These are phyloP conservation scores for Naganishia onofrii DNA, from an alignment of 768 basidiomycete species.

Conservation along the genomic window DNA sequence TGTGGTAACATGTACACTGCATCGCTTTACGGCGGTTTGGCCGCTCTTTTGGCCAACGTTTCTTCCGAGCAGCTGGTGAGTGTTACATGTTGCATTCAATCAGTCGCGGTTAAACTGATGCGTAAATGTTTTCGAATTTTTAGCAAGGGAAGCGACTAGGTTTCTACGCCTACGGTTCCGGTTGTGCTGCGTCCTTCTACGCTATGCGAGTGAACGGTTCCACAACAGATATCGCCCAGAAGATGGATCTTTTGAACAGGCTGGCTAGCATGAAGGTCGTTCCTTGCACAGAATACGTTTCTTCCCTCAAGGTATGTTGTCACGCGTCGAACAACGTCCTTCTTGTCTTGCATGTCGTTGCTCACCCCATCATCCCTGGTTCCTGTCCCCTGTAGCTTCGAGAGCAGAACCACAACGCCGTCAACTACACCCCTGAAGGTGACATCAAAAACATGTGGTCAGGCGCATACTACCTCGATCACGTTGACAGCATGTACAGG, in stretches of 20 bases:
- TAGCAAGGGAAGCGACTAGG: constrained; percentile 74
- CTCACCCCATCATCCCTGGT: not conserved
- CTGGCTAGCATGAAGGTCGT: constrained; percentile 84
- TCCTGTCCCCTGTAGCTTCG: constrained; percentile 64
- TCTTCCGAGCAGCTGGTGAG: constrained; percentile 63
- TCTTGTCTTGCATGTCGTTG: not conserved
- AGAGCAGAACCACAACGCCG: constrained; percentile 92
- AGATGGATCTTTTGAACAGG: constrained; percentile 75
- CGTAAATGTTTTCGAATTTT: not conserved
- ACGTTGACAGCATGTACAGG: constrained; percentile 84
- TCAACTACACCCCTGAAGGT: constrained; percentile 77
- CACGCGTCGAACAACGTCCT: not conserved
- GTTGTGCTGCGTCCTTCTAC: constrained; percentile 94
- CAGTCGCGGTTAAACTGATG: not conserved
- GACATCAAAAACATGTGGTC: constrained; percentile 89
- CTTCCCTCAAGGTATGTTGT: constrained; percentile 60
- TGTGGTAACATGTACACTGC: constrained; percentile 99
- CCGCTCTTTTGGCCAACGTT: constrained; percentile 73
- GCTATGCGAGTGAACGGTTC: constrained; percentile 81
- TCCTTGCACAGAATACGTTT: constrained; percentile 86
- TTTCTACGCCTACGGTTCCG: constrained; percentile 95
- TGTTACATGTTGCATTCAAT: constrained; percentile 14
- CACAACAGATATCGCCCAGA: constrained; percentile 72
- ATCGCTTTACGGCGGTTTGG: constrained; percentile 89
- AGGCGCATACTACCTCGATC: constrained; percentile 86